phyloP scores from a whole-genome alignment of 1,139 yeast species.

The Suhomyces maxii region DNA sequence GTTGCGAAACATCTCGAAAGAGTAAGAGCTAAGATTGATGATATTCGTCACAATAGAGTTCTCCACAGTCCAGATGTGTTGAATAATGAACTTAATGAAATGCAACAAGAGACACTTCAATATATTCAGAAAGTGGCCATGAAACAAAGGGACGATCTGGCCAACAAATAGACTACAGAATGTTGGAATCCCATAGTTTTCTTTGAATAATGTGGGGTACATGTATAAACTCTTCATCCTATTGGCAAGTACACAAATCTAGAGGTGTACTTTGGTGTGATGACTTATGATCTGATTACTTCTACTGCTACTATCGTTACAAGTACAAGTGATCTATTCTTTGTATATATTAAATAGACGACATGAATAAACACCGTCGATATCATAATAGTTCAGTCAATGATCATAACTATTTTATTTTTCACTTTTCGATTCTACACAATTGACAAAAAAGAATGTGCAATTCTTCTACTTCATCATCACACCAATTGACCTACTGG shows the following conservation, averaged over 20 bases:
- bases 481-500: background rate
- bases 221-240: too few relatives aligned
- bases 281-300: background rate
- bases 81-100: constrained; percentile 46
- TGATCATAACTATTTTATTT: too few relatives aligned
- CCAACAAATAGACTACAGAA: background rate
- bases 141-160: constrained; percentile 23
- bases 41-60: constrained; percentile 37
- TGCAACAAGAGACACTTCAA: constrained; percentile 52
- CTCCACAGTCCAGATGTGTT: constrained; percentile 37
- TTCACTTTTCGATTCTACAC: too few relatives aligned
- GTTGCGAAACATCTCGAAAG: constrained; percentile 30
- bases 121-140: constrained; percentile 56
- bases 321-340: background rate
- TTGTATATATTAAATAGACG: background rate
- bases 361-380: background rate
- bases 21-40: constrained; percentile 46
- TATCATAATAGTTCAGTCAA: background rate
- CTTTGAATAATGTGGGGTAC: too few relatives aligned
- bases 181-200: too few relatives aligned
- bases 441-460: too few relatives aligned
- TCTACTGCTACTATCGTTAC: too few relatives aligned
- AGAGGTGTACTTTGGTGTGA: background rate
- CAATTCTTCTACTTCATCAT: too few relatives aligned
- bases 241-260: too few relatives aligned